A percentile compares a stretch with the other conserved stretches of the same genome.
Conservation (phyloP, 2,329 filamentous ascomycete species). For the Colletotrichum destructivum region DNA sequence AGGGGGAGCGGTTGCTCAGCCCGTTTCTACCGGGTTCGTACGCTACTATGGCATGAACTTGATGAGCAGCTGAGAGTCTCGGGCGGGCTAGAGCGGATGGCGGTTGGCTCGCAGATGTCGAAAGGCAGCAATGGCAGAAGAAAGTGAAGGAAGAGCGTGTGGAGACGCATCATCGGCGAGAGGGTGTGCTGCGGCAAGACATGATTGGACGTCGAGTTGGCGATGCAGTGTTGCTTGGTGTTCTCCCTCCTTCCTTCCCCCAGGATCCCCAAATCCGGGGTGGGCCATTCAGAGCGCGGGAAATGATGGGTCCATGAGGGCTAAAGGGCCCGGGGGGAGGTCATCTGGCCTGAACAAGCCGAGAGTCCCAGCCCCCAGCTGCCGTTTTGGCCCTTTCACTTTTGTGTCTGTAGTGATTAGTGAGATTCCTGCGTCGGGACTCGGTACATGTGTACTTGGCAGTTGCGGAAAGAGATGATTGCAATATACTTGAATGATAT, state of each 20-base stretch:
- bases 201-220: conserved; percentile 21
- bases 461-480: background rate
- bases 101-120: background rate
- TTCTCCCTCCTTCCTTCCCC: conserved; percentile 3
- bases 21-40: background rate
- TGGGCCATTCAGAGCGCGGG: conserved; percentile 15
- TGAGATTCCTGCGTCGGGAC: too few relatives aligned
- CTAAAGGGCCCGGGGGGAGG: conserved; percentile 9
- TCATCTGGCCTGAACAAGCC: conserved; percentile 14
- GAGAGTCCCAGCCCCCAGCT: background rate
- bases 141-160: background rate
- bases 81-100: background rate
- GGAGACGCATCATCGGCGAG: conserved; percentile 1
- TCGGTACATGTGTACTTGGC: background rate
- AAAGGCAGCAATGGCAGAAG: background rate
- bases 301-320: background rate
- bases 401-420: too few relatives aligned
- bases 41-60: too few relatives aligned
- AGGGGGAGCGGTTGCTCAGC: background rate
- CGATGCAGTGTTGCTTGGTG: conserved; percentile 11
- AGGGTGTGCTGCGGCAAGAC: conserved; percentile 11
- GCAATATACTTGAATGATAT: too few relatives aligned
- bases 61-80: background rate
- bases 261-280: conserved; percentile 35
- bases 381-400: background rate